phyloP scores from a whole-genome alignment of 108 stramenopile genomes.

The Fistulifera solaris region DNA sequence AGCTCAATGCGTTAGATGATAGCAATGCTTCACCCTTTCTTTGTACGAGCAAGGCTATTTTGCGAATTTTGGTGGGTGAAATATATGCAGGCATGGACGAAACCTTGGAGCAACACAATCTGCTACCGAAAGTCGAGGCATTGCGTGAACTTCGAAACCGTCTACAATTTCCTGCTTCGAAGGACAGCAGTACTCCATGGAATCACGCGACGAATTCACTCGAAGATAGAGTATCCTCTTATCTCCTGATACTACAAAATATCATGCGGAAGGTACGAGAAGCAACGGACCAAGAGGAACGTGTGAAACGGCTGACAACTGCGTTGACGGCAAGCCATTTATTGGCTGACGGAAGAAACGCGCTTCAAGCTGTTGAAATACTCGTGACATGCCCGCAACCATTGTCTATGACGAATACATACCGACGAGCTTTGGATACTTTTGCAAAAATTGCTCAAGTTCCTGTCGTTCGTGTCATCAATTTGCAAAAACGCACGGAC shows the following conservation, averaged over 20 bases:
- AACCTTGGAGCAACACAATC: background rate
- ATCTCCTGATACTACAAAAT: too few species aligned
- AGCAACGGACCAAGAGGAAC: too few species aligned
- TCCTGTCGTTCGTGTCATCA: constrained; percentile 51
- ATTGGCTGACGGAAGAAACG: constrained; percentile 14
- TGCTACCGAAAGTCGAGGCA: too few species aligned
- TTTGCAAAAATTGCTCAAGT: constrained; percentile 24
- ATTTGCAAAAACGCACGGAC: constrained; percentile 57
- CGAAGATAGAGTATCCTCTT: too few species aligned
- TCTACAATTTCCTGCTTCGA: too few species aligned
- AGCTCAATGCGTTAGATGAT: background rate
- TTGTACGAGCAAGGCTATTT: background rate
- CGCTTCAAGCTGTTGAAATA: constrained; percentile 4
- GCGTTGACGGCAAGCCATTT: constrained; percentile 9
- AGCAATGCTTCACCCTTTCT: background rate
- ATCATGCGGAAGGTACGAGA: too few species aligned
- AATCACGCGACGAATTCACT: too few species aligned
- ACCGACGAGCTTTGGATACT: constrained; percentile 10
- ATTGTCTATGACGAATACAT: too few species aligned
- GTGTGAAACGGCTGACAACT: background rate
- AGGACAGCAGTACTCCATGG: too few species aligned
- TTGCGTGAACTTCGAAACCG: too few species aligned
- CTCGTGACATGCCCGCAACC: too few species aligned
- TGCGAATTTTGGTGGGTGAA: background rate
- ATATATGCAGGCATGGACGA: background rate